A percentile compares a stretch with the other conserved stretches of the same genome.
Evolutionary conservation across 345 rosid genomes (phyloP).

Genomic region (Salix arbutifolia): DNA sequence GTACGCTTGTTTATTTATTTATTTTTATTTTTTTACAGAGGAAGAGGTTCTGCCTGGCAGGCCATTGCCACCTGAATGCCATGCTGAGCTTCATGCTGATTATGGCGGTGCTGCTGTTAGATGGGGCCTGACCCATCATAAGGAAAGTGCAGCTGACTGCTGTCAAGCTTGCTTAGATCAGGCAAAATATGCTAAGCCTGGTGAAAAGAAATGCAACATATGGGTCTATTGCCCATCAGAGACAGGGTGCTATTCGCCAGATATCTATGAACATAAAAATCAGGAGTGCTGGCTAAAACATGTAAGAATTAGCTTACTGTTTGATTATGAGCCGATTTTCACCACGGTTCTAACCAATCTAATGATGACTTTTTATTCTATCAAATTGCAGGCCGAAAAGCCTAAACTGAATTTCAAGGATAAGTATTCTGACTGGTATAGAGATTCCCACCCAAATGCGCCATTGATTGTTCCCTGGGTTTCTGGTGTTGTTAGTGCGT

Average conservation of each 20-base stretch:
- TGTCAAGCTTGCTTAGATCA: constrained; percentile 97
- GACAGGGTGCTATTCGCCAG: constrained; percentile 82
- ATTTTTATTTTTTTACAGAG: constrained; percentile 35
- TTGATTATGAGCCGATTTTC: neutral
- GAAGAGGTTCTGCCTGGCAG: constrained; percentile 82
- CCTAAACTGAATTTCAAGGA: constrained; percentile 74
- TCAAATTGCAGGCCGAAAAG: constrained; percentile 66
- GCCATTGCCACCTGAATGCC: constrained; percentile 71
- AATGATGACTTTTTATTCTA: constrained; percentile 8
- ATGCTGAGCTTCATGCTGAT: constrained; percentile 82
- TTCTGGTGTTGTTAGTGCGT: constrained; percentile 61
- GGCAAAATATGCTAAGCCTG: constrained; percentile 69
- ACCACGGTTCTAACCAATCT: neutral
- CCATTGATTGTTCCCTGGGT: constrained; percentile 93
- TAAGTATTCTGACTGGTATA: constrained; percentile 66
- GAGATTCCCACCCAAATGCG: constrained; percentile 74
- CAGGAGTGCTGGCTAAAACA: constrained; percentile 96
- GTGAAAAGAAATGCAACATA: constrained; percentile 78
- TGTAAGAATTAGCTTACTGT: constrained; percentile 42
- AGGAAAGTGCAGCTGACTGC: constrained; percentile 98
- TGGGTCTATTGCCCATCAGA: constrained; percentile 98
- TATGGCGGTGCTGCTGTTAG: constrained; percentile 86
- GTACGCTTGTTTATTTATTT: neutral
- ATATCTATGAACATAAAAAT: constrained; percentile 77
- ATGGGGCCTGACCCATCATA: constrained; percentile 95